These are phyloP conservation scores for Achlya hypogyna DNA, from an alignment of 352 stramenopile genomes.

Conservation along the genomic window DNA sequence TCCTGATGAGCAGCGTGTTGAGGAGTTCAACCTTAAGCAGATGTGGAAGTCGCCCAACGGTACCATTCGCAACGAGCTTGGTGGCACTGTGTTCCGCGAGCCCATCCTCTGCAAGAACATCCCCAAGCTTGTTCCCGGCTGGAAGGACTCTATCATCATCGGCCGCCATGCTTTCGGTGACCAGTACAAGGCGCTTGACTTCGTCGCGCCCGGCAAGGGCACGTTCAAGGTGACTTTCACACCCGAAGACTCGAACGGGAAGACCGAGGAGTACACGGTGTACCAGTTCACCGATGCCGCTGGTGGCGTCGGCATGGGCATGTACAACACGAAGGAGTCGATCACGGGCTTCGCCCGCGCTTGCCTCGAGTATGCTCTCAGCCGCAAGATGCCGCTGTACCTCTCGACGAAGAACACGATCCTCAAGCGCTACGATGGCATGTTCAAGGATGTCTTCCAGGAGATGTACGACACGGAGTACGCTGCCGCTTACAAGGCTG, in stretches of 20 bases:
- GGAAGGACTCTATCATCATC: conserved; percentile 72
- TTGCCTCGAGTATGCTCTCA: conserved; percentile 57
- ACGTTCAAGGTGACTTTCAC: conserved; percentile 72
- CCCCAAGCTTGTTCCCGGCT: conserved; percentile 59
- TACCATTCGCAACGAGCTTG: conserved; percentile 76
- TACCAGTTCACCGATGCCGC: conserved; percentile 49
- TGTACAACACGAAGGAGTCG: conserved; percentile 81
- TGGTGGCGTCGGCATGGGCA: conserved; percentile 50
- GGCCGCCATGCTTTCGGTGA: conserved; percentile 71
- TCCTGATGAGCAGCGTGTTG: conserved; percentile 64
- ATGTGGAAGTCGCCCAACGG: conserved; percentile 67
- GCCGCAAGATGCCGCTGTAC: conserved; percentile 54
- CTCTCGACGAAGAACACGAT: conserved; percentile 81
- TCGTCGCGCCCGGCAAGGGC: conserved; percentile 47
- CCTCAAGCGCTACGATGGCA: conserved; percentile 67
- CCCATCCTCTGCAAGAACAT: conserved; percentile 77
- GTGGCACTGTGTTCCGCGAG: conserved; percentile 75
- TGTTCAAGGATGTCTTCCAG: conserved; percentile 78
- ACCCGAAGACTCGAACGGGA: conserved; percentile 36
- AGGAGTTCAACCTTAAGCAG: conserved; percentile 66
- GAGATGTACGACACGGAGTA: conserved; percentile 72
- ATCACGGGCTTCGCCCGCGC: conserved; percentile 67
- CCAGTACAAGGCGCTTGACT: conserved; percentile 74
- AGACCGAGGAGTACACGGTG: conserved; percentile 36
- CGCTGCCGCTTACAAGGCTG: conserved; percentile 60